Conservation (phyloP, 495 filamentous ascomycete species). For the Usnea hakonensis region DNA sequence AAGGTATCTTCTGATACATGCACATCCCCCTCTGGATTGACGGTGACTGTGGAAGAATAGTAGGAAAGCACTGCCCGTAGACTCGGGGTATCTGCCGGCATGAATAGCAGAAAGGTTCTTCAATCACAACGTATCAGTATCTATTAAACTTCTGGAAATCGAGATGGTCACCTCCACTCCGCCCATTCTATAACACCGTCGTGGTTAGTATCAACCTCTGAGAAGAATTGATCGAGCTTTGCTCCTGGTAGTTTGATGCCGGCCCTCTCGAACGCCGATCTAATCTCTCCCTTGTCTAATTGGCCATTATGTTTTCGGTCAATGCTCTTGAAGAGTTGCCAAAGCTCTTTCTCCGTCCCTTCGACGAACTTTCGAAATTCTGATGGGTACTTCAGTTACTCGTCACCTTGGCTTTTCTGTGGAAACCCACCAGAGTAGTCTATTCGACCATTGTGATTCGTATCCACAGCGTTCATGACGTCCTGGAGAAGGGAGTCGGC, state of each 20-base stretch:
- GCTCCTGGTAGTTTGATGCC: conserved; percentile 71
- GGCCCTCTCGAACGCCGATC: conserved; percentile 63
- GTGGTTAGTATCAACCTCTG: conserved; percentile 78
- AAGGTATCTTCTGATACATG: conserved; percentile 79
- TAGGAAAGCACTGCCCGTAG: conserved; percentile 85
- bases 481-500: conserved; percentile 77
- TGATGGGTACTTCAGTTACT: conserved; percentile 25
- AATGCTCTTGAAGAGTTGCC: conserved; percentile 74
- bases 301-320: conserved; percentile 82
- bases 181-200: conserved; percentile 85
- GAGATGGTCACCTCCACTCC: conserved; percentile 80
- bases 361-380: conserved; percentile 88
- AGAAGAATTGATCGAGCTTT: conserved; percentile 78
- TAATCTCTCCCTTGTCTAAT: conserved; percentile 77
- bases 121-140: conserved; percentile 9
- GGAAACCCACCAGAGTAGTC: conserved; percentile 66
- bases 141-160: conserved; percentile 10
- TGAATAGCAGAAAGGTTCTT: conserved; percentile 92
- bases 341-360: conserved; percentile 73
- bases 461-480: conserved; percentile 75
- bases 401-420: not conserved
- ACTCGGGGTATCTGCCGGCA: conserved; percentile 64
- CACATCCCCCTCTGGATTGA: conserved; percentile 93
- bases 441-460: conserved; percentile 78
- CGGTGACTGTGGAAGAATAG: conserved; percentile 80